Conservation (phyloP, 176 grass and related monocot genomes). For the Ampelocalamus luodianensis region DNA sequence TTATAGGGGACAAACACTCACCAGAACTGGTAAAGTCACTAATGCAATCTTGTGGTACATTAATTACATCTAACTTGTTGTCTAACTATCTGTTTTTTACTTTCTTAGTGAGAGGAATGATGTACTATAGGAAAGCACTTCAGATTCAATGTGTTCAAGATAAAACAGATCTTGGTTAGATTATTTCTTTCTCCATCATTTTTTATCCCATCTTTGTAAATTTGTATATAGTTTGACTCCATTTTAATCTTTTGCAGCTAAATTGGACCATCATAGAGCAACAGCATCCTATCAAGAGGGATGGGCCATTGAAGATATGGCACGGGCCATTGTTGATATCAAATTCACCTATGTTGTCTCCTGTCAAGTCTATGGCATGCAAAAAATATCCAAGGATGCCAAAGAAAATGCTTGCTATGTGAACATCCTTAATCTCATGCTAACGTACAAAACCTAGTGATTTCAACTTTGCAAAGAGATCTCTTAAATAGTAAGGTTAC, state of each 20-base stretch:
- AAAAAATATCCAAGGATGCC: too few species aligned
- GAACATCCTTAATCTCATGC: conserved; percentile 94
- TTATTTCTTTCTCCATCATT: conserved; percentile 2
- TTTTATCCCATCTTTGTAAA: conserved; percentile 5
- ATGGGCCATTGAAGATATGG: too few species aligned
- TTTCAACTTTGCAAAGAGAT: conserved; percentile 7
- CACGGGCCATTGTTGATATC: conserved; percentile 39
- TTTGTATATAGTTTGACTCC: conserved; percentile 17
- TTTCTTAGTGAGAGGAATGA: conserved; percentile 95
- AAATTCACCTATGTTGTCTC: too few species aligned
- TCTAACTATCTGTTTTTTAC: conserved; percentile 9
- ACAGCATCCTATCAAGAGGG: conserved; percentile 22
- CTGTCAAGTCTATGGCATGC: too few species aligned
- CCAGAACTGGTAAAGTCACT: too few species aligned
- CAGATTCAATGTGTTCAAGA: conserved; percentile 73
- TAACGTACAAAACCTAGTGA: conserved; percentile 47
- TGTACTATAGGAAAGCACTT: conserved; percentile 93
- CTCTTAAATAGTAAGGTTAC: background rate
- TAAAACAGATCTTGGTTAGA: conserved; percentile 53
- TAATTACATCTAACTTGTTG: conserved; percentile 20
- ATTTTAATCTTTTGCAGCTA: conserved; percentile 52
- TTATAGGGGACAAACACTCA: too few species aligned
- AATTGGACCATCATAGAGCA: conserved; percentile 33
- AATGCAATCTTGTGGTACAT: too few species aligned
- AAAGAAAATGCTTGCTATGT: conserved; percentile 67